Evolutionary conservation across 176 grass and related monocot species (phyloP).

Genomic region (Bothriochloa decipiens): DNA sequence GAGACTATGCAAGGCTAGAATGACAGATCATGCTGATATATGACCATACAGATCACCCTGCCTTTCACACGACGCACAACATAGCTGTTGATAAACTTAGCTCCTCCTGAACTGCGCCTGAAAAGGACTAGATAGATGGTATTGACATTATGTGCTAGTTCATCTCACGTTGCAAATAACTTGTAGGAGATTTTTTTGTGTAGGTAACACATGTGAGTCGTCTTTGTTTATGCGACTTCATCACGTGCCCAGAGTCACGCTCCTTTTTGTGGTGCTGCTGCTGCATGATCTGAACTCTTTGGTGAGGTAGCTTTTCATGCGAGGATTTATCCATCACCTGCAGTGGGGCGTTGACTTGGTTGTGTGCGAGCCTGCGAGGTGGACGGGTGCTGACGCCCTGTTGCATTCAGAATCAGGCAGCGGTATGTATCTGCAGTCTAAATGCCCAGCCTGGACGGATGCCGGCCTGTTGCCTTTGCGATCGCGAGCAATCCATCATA

Average conservation of each 20-base stretch:
- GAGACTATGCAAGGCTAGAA: conserved; percentile 8
- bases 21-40: background rate
- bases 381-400: background rate
- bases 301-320: background rate
- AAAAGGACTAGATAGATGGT: background rate
- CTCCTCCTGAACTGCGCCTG: conserved; percentile 8
- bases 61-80: conserved; percentile 5
- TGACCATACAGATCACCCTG: conserved; percentile 29
- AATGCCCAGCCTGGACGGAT: conserved; percentile 1
- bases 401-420: conserved; percentile 5
- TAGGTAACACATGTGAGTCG: background rate
- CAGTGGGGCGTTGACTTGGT: background rate
- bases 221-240: background rate
- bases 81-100: conserved; percentile 11
- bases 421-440: background rate
- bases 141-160: background rate
- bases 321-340: no score
- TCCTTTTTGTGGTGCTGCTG: background rate
- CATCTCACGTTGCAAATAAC: background rate
- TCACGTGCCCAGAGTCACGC: background rate
- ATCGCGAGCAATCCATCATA: background rate
- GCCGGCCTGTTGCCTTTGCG: background rate
- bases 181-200: conserved; percentile 23
- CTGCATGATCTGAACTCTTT: background rate
- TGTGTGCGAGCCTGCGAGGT: background rate